phyloP scores from a whole-genome alignment of 108 stramenopile genomes.

The Aurantiochytrium sp. region DNA sequence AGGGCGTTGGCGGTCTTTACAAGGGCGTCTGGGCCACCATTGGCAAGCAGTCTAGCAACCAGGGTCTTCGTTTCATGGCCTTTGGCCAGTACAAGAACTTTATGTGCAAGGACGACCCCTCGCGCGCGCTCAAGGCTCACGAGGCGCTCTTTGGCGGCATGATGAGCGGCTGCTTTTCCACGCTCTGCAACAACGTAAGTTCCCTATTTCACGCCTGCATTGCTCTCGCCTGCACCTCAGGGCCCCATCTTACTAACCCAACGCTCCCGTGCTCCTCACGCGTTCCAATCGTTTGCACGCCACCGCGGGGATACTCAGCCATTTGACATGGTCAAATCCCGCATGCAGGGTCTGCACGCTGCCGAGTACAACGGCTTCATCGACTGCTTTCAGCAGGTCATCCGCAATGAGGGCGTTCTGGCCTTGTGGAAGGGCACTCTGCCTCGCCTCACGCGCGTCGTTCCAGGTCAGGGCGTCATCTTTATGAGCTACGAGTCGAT shows the following conservation, averaged over 20 bases:
- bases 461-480: conserved; percentile 37
- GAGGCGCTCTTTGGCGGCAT: conserved; percentile 88
- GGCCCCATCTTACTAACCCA: too few species aligned
- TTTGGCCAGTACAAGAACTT: conserved; percentile 90
- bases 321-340: conserved; percentile 95
- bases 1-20: conserved; percentile 91
- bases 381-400: conserved; percentile 86
- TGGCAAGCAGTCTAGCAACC: conserved; percentile 93
- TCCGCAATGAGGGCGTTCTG: conserved; percentile 72
- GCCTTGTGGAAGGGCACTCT: conserved; percentile 90
- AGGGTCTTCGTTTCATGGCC: conserved; percentile 94
- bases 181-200: conserved; percentile 75
- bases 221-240: too few species aligned
- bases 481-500: conserved; percentile 21
- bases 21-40: conserved; percentile 85
- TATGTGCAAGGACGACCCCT: conserved; percentile 52
- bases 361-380: conserved; percentile 73
- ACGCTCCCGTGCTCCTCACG: too few species aligned
- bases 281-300: too few species aligned
- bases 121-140: conserved; percentile 41
- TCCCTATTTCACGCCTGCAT: conserved; percentile 28
- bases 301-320: too few species aligned
- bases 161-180: conserved; percentile 91
- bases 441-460: conserved; percentile 61
- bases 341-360: conserved; percentile 90